phyloP scores from a whole-genome alignment of 345 rosid species.

The Dovyalis caffra region DNA sequence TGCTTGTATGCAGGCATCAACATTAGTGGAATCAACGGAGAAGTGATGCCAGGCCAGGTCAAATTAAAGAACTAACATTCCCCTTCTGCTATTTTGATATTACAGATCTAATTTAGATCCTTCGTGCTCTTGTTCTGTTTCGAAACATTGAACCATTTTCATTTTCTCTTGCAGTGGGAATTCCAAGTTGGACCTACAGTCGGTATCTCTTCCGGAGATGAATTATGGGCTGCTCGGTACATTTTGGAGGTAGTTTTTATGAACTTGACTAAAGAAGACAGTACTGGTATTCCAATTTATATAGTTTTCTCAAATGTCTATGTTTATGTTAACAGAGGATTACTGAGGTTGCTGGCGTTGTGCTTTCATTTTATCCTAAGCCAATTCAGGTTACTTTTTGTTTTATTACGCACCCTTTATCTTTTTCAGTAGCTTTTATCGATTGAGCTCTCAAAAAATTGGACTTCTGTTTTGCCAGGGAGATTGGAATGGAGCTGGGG shows the following conservation, averaged over 20 bases:
- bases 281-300: neutral
- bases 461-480: constrained; percentile 6
- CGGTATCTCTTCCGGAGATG: constrained; percentile 76
- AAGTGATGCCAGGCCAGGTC: neutral
- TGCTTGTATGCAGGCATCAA: neutral
- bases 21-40: neutral
- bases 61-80: neutral
- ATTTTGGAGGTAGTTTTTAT: constrained; percentile 66
- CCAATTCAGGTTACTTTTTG: constrained; percentile 11
- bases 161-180: constrained; percentile 60
- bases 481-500: constrained; percentile 30
- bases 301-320: neutral
- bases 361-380: constrained; percentile 22
- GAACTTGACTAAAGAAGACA: too few relatives aligned
- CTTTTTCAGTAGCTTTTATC: neutral
- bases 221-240: constrained; percentile 90
- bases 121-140: neutral
- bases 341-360: constrained; percentile 25
- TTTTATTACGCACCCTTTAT: too few relatives aligned
- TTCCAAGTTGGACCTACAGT: constrained; percentile 87
- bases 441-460: neutral
- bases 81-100: neutral
- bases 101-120: neutral
- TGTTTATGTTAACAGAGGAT: constrained; percentile 21
- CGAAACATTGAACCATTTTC: neutral